Evolutionary conservation across 345 rosid species (phyloP), one percentile per base, ranked within the genome.

Genomic region (Anastatica hierochuntica): DNA sequence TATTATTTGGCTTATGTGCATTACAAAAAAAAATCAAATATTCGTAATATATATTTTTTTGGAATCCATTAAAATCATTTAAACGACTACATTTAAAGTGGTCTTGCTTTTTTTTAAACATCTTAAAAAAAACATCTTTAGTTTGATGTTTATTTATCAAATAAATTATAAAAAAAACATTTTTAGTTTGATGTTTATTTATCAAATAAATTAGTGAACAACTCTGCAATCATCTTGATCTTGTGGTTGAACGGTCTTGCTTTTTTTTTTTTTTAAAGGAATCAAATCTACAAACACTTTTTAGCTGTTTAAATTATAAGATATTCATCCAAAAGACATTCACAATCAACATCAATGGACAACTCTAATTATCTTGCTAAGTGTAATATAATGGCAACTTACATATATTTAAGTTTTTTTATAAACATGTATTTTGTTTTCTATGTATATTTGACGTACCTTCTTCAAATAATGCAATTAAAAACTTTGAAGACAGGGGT

Each of bases 171-270:
- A n/a, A n/a, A n/a, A n/a, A n/a, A n/a, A n/a, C n/a, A n/a, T n/a
- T n/a, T n/a, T n/a, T n/a, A n/a, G n/a, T n/a, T n/a, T n/a, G n/a
- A n/a, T n/a, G n/a, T n/a, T n/a, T 34, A 43, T 58, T 66, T 58
- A 20, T 66, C 47, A 57, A 66, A 66, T 43, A 42, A 27, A 39
- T 57, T 34, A 37, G 33, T 58, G 71, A 66, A 43, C 65, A 45
- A 58, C 60, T 19, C 34, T 20, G 16, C 43, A 52, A 66, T 66
- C 71, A 66, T 58, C 60, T 58, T 52, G 43, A 37, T 58, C 52
- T 44, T 50, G 65, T 66, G 71, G 71, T 53, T 49, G 58, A 65
- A 65, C 70, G 47, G 64, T 58, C 60, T 58, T 50, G 60, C 55
- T 58, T 66, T 66, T 15, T 19, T 20, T 14, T 11, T 29, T 48